Evolutionary conservation across 768 basidiomycete species (phyloP).

Genomic region (Amanita muscaria): DNA sequence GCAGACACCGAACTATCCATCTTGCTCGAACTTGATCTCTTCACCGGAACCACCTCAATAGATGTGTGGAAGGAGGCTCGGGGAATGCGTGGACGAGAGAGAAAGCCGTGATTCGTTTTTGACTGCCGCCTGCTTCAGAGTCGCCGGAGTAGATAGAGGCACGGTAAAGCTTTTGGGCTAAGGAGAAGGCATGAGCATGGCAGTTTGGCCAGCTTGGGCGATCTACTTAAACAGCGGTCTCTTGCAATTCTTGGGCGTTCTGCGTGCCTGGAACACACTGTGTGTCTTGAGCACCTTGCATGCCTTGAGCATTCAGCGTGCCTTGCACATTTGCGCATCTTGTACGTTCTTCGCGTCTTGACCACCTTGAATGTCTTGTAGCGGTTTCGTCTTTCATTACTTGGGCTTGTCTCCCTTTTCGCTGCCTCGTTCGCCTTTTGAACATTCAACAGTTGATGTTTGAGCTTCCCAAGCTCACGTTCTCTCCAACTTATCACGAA

Average conservation of each 20-base stretch:
- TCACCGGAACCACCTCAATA: too few species aligned
- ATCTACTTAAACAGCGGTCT: too few species aligned
- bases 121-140: not conserved
- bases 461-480: not conserved
- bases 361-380: not conserved
- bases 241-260: too few species aligned
- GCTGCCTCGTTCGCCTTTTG: not conserved
- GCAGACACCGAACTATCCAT: not conserved
- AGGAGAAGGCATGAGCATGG: too few species aligned
- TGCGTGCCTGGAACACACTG: too few species aligned
- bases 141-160: too few species aligned
- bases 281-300: not conserved
- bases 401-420: not conserved
- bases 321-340: too few species aligned
- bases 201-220: too few species aligned
- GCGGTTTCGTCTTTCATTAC: not conserved
- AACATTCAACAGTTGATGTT: not conserved
- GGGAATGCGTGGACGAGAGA: conserved; percentile 7
- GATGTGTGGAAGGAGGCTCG: not conserved
- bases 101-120: conserved; percentile 1
- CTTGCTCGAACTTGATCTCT: not conserved
- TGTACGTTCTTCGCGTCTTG: not conserved
- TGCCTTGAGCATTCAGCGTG: too few species aligned
- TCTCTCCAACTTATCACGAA: conserved; percentile 3
- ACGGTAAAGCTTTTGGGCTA: too few species aligned